These are phyloP conservation scores for Daldinia caldariorum DNA, from an alignment of 495 filamentous ascomycete genomes.

Conservation along the genomic window DNA sequence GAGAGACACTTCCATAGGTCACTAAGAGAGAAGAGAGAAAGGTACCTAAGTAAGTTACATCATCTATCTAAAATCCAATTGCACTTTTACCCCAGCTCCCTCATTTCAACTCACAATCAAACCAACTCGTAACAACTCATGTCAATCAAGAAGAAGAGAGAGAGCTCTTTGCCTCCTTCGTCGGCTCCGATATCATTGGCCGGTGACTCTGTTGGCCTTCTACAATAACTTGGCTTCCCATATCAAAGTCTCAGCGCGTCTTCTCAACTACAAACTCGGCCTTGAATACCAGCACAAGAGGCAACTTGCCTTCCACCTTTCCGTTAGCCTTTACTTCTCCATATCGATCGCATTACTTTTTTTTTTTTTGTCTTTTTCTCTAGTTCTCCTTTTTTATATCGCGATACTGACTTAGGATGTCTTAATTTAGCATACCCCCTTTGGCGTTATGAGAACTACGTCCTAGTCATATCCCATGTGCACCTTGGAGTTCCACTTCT, in stretches of 20 bases:
- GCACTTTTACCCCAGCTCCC: background rate
- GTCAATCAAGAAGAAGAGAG: background rate
- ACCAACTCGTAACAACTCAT: background rate
- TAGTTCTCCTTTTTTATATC: background rate
- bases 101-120: background rate
- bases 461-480: background rate
- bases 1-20: background rate
- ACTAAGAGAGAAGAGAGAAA: background rate
- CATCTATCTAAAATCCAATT: background rate
- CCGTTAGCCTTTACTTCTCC: background rate
- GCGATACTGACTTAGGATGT: background rate
- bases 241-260: background rate
- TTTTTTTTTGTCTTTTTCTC: background rate
- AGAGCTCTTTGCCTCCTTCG: background rate
- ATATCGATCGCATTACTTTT: no score
- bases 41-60: no score
- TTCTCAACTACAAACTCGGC: background rate
- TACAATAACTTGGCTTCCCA: background rate
- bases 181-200: background rate
- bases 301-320: background rate
- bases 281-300: background rate
- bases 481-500: background rate
- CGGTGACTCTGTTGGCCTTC: background rate
- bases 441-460: background rate
- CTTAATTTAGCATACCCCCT: no score